phyloP scores from a whole-genome alignment of 2,329 filamentous ascomycete genomes.

The Trichophyton rubrum region DNA sequence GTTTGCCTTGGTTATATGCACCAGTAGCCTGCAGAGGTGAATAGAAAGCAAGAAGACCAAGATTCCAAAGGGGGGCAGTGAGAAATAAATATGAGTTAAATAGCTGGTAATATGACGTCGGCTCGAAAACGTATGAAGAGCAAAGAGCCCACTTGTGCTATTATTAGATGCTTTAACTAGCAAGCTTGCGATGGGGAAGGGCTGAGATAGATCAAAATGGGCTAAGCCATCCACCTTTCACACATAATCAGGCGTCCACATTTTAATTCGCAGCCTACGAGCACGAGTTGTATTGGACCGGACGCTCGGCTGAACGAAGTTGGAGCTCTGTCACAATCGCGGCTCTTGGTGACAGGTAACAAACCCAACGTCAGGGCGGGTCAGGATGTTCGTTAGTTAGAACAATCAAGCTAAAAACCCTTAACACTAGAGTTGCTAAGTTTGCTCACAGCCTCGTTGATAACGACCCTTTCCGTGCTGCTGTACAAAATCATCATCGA shows the following conservation, averaged over 20 bases:
- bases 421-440: too few species aligned
- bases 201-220: not conserved
- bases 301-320: not conserved
- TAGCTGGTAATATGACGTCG: not conserved
- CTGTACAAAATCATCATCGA: not conserved
- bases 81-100: not conserved
- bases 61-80: not conserved
- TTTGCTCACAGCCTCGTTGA: not conserved
- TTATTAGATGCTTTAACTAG: not conserved
- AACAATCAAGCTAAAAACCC: too few species aligned
- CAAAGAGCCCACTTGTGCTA: not conserved
- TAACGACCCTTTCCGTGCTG: too few species aligned
- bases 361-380: not conserved
- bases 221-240: not conserved
- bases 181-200: not conserved
- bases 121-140: not conserved
- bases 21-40: not conserved
- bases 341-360: not conserved
- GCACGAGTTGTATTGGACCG: not conserved
- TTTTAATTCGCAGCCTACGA: not conserved
- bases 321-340: not conserved
- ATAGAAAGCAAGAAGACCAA: not conserved
- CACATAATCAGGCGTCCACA: not conserved
- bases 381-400: not conserved
- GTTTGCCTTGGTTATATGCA: not conserved